Conservation (phyloP, 78 protist species). For the Dictyostelium brefeldianum region DNA sequence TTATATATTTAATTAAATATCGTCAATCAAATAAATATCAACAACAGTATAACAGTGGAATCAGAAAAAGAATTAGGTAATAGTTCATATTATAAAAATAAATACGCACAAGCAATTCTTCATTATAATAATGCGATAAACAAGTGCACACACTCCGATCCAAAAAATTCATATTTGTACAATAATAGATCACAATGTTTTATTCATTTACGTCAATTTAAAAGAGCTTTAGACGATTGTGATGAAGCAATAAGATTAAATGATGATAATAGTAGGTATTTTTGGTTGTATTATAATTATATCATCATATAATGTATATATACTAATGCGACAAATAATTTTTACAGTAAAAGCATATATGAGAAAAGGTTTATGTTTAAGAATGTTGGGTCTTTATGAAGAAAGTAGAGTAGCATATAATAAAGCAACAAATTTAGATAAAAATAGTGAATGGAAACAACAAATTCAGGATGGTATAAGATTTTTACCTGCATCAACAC, state of each 20-base stretch:
- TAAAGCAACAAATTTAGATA: slow-evolving; percentile 51
- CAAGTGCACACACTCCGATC: slow-evolving; percentile 69
- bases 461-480: slow-evolving; percentile 69
- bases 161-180: slow-evolving; percentile 60
- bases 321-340: neutral
- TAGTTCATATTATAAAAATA: slow-evolving; percentile 45
- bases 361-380: slow-evolving; percentile 83
- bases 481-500: slow-evolving; percentile 32
- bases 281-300: neutral
- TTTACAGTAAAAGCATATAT: slow-evolving; percentile 73
- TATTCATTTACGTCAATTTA: slow-evolving; percentile 77
- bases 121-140: slow-evolving; percentile 84
- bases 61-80: slow-evolving; percentile 81
- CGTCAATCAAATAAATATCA: neutral
- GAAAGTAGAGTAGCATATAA: slow-evolving; percentile 63
- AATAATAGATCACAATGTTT: slow-evolving; percentile 77
- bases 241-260: slow-evolving; percentile 76
- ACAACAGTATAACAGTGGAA: slow-evolving; percentile 36
- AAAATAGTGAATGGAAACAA: slow-evolving; percentile 24
- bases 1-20: neutral
- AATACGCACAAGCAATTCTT: slow-evolving; percentile 75
- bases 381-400: slow-evolving; percentile 59
- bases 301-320: neutral
- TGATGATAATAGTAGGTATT: slow-evolving; percentile 53
- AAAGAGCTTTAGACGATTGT: slow-evolving; percentile 72